Conservation (phyloP, 164 flowering plant species). For the Aristolochia californica region DNA sequence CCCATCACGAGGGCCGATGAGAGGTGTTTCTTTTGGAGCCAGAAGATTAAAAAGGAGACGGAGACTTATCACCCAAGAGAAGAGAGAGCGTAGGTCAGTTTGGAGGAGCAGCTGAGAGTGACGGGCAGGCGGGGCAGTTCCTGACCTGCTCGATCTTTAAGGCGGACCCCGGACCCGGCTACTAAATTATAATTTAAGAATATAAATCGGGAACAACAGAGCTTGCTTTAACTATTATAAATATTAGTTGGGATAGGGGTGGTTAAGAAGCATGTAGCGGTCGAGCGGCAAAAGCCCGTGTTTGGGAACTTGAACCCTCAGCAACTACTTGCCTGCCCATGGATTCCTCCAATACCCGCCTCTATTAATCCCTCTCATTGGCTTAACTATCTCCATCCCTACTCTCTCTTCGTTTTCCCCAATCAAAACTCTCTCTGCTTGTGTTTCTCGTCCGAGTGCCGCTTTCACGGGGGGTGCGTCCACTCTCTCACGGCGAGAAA, state of each 20-base stretch:
- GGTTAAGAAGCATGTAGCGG: constrained; percentile 4
- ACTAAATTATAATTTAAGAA: neutral
- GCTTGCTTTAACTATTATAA: neutral
- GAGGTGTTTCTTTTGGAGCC: too few species aligned
- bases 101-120: too few species aligned
- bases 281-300: constrained; percentile 21
- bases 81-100: too few species aligned
- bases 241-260: neutral
- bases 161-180: neutral
- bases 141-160: neutral
- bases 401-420: neutral
- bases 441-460: neutral
- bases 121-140: neutral
- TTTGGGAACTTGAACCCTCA: constrained; percentile 45
- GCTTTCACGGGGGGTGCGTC: too few species aligned
- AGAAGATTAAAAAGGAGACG: too few species aligned
- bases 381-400: constrained; percentile 11
- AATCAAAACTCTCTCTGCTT: neutral
- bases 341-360: constrained; percentile 10
- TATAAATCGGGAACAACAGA: neutral
- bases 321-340: constrained; percentile 5
- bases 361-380: constrained; percentile 13
- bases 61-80: too few species aligned
- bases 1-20: too few species aligned
- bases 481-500: too few species aligned